Base-by-base conservation (phyloP, 2,329 filamentous ascomycete genomes). In the Monosporascus sp. region DNA sequence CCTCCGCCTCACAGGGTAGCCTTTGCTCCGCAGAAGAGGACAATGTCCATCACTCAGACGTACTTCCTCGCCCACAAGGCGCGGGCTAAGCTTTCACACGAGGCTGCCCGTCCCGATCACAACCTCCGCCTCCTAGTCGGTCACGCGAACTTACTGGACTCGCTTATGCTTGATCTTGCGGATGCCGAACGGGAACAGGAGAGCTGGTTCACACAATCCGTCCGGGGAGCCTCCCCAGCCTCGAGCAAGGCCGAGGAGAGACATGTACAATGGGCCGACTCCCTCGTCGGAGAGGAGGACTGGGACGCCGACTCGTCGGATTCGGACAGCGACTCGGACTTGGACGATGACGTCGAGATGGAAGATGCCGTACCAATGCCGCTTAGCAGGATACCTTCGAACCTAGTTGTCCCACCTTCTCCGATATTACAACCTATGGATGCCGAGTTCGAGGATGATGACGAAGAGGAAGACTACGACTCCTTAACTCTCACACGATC, bases 51-150 rank as follows among this genome's bases (percentile, higher is more conserved):
- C 77, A 95, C 93, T 27, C 91, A 97, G 77, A 97, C 93, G 57
- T 99, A 97, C 87, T 96, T 90, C 79, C 88, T 97, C 66, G 94
- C 94, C 71, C 92, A 96, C 81, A 93, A 92, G 75, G 94, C 94
- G 70, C 86, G 94, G 72, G 88, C 87, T 65, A 99, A 99, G 90
- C 91, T 99, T 69, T 91, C 91, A 61, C 83, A 82, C 60, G 93
- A 97, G 78, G 94, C 94, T 77, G 85, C 86, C 73, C 87, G 88
- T 67, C 80, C 90, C 65, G 93, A 97, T 71, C 94, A 97, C 81
- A 86, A 97, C 79, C 89, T 99, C 59, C 87, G 93, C 69, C 85
- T 95, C 46, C 88, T 99, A 56, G 94, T 99, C 65, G 94, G 93
- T 67, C 94, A 99, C 75, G 94, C 94, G 78, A 99, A 97, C 81